Conservation (phyloP, 179 eudicot genomes). For the Camellia oleifera region DNA sequence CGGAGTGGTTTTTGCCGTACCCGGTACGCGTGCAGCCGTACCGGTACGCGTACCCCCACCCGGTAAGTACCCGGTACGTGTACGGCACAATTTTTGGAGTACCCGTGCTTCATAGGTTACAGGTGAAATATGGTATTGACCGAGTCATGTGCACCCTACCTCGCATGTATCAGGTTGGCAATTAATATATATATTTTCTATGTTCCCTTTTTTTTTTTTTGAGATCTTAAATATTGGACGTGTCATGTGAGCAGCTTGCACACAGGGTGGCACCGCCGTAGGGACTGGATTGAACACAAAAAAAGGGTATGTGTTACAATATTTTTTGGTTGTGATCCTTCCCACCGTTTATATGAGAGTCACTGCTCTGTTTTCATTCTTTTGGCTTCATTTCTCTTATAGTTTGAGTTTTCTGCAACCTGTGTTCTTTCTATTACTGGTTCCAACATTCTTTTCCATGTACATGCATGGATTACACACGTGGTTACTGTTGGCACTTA, state of each 20-base stretch:
- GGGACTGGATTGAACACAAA: constrained; percentile 98
- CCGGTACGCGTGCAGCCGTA: no score
- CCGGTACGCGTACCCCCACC: no score
- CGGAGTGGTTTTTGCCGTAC: no score
- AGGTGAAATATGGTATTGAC: constrained; percentile 95
- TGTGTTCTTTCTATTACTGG: background rate
- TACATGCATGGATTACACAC: no score
- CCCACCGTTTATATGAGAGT: background rate
- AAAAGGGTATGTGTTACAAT: constrained; percentile 60
- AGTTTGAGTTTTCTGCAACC: background rate
- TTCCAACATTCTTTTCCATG: background rate
- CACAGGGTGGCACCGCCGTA: constrained; percentile 99
- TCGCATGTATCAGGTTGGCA: constrained; percentile 84
- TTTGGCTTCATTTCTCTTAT: background rate
- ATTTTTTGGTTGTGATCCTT: background rate
- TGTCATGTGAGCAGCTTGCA: constrained; percentile 71
- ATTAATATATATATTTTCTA: background rate
- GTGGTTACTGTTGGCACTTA: no score
- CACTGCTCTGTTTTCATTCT: background rate
- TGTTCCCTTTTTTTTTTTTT: constrained; percentile 6
- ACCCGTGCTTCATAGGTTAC: constrained; percentile 17
- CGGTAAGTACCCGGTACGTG: no score
- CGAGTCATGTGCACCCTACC: constrained; percentile 78
- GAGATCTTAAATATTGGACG: constrained; percentile 12
- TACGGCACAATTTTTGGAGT: no score